phyloP scores from a whole-genome alignment of 2,329 filamentous ascomycete genomes.

The Xylaria arbuscula region DNA sequence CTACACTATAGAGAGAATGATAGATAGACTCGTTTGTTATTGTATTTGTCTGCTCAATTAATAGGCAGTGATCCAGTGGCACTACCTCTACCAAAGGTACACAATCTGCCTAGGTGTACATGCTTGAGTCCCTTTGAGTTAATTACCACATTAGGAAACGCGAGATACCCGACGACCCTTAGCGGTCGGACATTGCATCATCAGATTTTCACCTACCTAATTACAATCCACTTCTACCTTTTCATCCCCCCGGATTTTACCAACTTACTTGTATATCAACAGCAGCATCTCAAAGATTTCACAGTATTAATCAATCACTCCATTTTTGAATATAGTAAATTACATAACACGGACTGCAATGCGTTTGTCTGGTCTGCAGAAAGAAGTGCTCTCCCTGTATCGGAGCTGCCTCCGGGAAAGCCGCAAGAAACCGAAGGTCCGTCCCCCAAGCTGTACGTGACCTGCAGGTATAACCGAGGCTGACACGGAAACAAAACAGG shows the following conservation, averaged over 20 bases:
- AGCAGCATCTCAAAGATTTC: background rate
- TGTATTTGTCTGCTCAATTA: too few species aligned
- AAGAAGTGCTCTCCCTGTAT: constrained; percentile 87
- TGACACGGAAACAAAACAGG: constrained; percentile 53
- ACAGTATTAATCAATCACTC: background rate
- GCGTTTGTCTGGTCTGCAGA: constrained; percentile 87
- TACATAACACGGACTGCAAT: too few species aligned
- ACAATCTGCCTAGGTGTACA: background rate
- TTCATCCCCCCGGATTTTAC: background rate
- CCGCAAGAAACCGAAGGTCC: constrained; percentile 80
- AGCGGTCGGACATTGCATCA: constrained; percentile 11
- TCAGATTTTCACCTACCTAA: constrained; percentile 10
- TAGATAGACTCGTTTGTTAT: constrained; percentile 7
- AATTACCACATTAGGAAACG: constrained; percentile 25
- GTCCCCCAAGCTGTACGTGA: constrained; percentile 40
- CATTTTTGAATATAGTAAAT: background rate
- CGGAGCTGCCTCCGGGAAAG: constrained; percentile 85
- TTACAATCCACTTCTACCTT: constrained; percentile 15
- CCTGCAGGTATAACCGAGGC: constrained; percentile 5
- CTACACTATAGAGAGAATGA: constrained; percentile 2
- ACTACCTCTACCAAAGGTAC: background rate
- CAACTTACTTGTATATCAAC: background rate
- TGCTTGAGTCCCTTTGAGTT: background rate
- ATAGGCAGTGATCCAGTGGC: too few species aligned
- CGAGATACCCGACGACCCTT: background rate